Evolutionary conservation across 352 stramenopile genomes (phyloP), one percentile per base, ranked within the genome.

Genomic region (Phytopythium ostracodes): DNA sequence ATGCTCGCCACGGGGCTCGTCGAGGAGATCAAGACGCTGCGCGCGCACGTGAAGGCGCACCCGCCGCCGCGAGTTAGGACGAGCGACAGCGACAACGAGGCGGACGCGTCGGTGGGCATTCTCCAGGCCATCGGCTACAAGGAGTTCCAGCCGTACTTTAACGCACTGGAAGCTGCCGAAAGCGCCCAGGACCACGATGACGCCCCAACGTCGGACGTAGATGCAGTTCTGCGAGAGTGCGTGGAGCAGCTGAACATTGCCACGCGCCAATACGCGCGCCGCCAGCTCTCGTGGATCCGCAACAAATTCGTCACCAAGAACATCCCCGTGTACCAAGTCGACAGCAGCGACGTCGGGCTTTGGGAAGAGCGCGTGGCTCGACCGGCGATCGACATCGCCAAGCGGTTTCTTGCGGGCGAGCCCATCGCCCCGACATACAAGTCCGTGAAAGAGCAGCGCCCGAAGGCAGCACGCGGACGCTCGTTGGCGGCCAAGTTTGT

Each of bases 41-140:
- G 89, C 14, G 63, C 59, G 4, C 50, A 82, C 18, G 70, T 91
- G 31, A 75, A 82, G 35, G 56, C 72, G 27, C 71, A 89, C 44
- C 76, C 81, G 5, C 54, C 54, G 14, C 81, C 81, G 14, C 62
- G 66, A 31, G 60, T 83, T 7, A 64, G 65, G 11, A 27, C 42
- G 2, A 53, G 60, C 18, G 29, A 36, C 25, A 60, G 67, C 4
- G 63, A 61, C 4, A 70, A 79, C 14, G 68, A 76, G 60, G 60
- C 22, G n/a, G 64, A 79, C 35, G 72, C 78, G 56, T 77, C 81
- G 3, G 75, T 91, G 18, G 89, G 89, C 8, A 90, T 96, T 53
- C 70, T 93, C 10, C 85, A 96, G 66, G 88, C 89, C 18, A 97
- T 97, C 62, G 89, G 89, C 25, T 96, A 95, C 70, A 97, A 96